phyloP scores from a whole-genome alignment of 108 stramenopile genomes.

The Nitzschia sp. region DNA sequence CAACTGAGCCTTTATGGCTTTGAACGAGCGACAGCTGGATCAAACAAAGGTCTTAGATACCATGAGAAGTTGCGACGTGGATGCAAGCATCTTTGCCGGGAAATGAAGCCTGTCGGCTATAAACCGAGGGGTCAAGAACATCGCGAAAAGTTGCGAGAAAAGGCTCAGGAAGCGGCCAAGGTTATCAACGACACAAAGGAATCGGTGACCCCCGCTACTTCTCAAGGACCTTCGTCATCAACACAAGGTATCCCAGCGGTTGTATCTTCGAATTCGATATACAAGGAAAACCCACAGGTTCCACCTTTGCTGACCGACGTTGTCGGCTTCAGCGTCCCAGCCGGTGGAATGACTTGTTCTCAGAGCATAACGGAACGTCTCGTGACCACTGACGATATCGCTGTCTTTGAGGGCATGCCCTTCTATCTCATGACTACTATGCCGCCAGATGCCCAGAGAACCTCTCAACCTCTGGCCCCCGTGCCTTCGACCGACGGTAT shows the following conservation, averaged over 20 bases:
- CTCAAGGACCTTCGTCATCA: not conserved
- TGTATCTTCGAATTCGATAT: constrained; percentile 15
- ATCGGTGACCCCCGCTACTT: too few species aligned
- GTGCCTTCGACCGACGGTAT: not conserved
- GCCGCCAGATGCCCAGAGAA: not conserved
- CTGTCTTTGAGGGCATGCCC: constrained; percentile 19
- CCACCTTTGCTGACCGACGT: not conserved
- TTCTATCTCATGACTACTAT: constrained; percentile 21
- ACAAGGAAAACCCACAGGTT: not conserved
- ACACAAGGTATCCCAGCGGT: constrained; percentile 7
- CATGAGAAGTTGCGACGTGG: constrained; percentile 34
- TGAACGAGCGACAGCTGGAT: constrained; percentile 29
- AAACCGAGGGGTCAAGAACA: constrained; percentile 31
- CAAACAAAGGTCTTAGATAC: constrained; percentile 33
- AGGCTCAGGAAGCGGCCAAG: not conserved
- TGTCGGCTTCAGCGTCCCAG: not conserved
- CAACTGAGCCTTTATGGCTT: constrained; percentile 57
- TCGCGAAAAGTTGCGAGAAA: constrained; percentile 1
- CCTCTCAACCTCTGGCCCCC: not conserved
- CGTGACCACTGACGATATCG: constrained; percentile 8
- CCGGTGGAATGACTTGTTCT: not conserved
- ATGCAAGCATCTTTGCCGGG: constrained; percentile 15
- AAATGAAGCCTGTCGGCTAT: constrained; percentile 42
- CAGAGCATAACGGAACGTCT: constrained; percentile 3
- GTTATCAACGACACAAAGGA: not conserved